A percentile compares a stretch with the other conserved stretches of the same genome.
Evolutionary conservation across 345 rosid genomes (phyloP).

Genomic region (Orychophragmus violaceus): DNA sequence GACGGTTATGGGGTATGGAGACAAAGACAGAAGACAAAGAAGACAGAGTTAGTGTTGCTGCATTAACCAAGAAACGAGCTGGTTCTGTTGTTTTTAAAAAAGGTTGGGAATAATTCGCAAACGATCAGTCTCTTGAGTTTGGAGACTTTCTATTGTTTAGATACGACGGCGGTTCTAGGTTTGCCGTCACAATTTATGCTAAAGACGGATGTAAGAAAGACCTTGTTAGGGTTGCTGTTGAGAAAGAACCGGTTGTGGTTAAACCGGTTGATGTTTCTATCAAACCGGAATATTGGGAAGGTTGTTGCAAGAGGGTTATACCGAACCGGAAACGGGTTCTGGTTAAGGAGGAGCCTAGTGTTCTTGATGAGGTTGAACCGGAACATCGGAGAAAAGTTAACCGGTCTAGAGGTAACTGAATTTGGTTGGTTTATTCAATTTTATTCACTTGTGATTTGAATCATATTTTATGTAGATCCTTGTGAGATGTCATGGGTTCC

Average conservation of each 20-base stretch:
- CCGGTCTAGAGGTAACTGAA: slow-evolving; percentile 6
- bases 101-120: slow-evolving; percentile 19
- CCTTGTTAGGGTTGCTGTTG: slow-evolving; percentile 25
- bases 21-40: slow-evolving; percentile 9
- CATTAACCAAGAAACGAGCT: not conserved
- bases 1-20: slow-evolving; percentile 17
- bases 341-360: not conserved
- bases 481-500: not conserved
- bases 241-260: not conserved
- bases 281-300: slow-evolving; percentile 1
- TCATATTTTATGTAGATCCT: not conserved
- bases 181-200: slow-evolving; percentile 13
- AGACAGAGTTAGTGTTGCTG: not conserved
- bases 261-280: not conserved
- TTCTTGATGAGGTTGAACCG: not conserved
- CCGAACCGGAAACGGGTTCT: slow-evolving; percentile 7
- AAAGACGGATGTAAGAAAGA: slow-evolving; percentile 16
- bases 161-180: slow-evolving; percentile 13
- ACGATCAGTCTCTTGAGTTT: slow-evolving; percentile 18
- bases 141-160: slow-evolving; percentile 23
- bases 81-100: slow-evolving; percentile 2
- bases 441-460: not conserved
- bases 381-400: not conserved
- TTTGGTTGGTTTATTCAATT: not conserved
- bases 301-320: not conserved